Evolutionary conservation across 2,329 filamentous ascomycete species (phyloP), one percentile per base, ranked within the genome.

Genomic region (Massarina eburnea): DNA sequence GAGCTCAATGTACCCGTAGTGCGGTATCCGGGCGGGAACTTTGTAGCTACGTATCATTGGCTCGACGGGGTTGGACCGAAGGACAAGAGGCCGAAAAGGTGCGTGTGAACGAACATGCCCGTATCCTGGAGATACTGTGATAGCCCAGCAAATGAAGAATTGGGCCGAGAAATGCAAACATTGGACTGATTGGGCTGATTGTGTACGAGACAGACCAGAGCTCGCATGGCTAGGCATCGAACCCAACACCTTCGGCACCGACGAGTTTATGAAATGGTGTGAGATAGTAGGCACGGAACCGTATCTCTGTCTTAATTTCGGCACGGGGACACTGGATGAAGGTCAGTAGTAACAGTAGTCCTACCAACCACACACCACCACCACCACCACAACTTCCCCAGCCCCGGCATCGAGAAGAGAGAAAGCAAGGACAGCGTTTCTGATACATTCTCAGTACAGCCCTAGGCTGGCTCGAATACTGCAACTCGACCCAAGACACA

Each of bases 191-290:
- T 43, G 34, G 12, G 12, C 12, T 30, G 41, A 46, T 27, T 42
- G 55, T 46, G 52, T 8, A 10, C 29, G 43, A 17, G 27, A 22
- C 59, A 79, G 85, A 57, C 85, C 84, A 1, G 89, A 94, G 62
- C 77, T 94, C 42, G 89, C 89, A 4, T 94, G 89, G 89, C 75
- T 87, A 17, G 86, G 85, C 26, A 80, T 81, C 1, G 89, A 94
- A 73, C 81, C 78, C 21, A 94, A 94, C 66, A 76, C 85, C 51
- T 91, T 94, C 61, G 89, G 89, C 46, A 94, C 89, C 0, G 88
- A 94, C 67, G 89, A 94, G 73, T 94, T 94, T 71, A 82, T 94
- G 79, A 79, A 84, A 56, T 92, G 88, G 88, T 89, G 88, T 52
- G 78, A 85, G 55, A 74, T 81, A 8, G 81, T 91, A 7, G 82